Percentiles rank a stretch among this genome's conserved stretches.
Evolutionary conservation across 2,329 filamentous ascomycete genomes (phyloP).

Genomic region (Pyrenochaeta sp.): DNA sequence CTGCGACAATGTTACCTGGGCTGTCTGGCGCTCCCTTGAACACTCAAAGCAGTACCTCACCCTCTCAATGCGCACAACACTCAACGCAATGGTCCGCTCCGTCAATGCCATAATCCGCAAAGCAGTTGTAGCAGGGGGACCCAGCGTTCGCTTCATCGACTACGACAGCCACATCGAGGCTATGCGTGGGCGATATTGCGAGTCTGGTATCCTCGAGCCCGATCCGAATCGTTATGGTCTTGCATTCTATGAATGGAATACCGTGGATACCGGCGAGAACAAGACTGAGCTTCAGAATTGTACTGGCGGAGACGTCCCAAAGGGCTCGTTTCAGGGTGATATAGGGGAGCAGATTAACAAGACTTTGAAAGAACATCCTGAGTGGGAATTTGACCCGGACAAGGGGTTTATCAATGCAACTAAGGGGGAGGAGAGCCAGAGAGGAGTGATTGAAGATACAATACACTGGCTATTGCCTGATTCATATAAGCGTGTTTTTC

Average conservation of each 20-base stretch:
- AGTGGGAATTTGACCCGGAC: slow-evolving; percentile 34
- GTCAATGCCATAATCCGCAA: slow-evolving; percentile 33
- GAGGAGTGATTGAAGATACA: slow-evolving; percentile 29
- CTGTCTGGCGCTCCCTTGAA: slow-evolving; percentile 35
- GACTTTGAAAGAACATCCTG: slow-evolving; percentile 36
- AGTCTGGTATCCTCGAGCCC: slow-evolving; percentile 35
- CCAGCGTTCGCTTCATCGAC: slow-evolving; percentile 34
- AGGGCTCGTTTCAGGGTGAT: slow-evolving; percentile 33
- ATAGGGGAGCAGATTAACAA: slow-evolving; percentile 35
- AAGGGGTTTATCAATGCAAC: slow-evolving; percentile 35
- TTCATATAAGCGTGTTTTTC: slow-evolving; percentile 42
- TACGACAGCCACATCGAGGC: slow-evolving; percentile 28
- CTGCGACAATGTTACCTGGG: slow-evolving; percentile 44
- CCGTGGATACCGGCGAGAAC: slow-evolving; percentile 37
- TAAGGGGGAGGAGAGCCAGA: slow-evolving; percentile 8
- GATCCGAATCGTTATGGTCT: slow-evolving; percentile 35
- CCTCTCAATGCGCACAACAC: slow-evolving; percentile 26
- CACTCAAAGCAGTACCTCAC: slow-evolving; percentile 37
- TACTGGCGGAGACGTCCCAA: slow-evolving; percentile 34
- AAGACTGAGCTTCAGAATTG: slow-evolving; percentile 20
- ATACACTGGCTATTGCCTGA: slow-evolving; percentile 43
- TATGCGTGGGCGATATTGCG: slow-evolving; percentile 37
- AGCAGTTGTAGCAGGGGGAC: slow-evolving; percentile 22
- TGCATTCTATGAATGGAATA: slow-evolving; percentile 45
- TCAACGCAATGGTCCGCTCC: slow-evolving; percentile 37